Evolutionary conservation across 2,329 filamentous ascomycete species (phyloP).

Genomic region (Curvularia verruculosa): DNA sequence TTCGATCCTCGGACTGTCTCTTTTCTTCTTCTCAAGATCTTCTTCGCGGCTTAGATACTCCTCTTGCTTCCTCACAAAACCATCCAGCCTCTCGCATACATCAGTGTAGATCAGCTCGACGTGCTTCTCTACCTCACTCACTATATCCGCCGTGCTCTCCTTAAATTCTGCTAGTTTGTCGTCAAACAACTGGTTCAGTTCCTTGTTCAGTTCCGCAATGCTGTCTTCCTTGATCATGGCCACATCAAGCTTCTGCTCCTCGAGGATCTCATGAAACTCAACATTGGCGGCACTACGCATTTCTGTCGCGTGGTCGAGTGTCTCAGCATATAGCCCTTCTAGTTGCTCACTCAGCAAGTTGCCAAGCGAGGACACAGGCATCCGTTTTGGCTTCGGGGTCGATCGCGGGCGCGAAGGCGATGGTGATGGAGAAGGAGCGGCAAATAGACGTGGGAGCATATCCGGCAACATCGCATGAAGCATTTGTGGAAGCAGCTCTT

Average conservation of each 20-base stretch:
- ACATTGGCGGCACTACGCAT: conserved; percentile 12
- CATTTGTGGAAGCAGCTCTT: conserved; percentile 10
- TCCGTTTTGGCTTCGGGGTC: background rate
- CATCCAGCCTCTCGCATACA: conserved; percentile 1
- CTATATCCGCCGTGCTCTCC: conserved; percentile 5
- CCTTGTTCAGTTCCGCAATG: background rate
- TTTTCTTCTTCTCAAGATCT: background rate
- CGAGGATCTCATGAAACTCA: conserved; percentile 16
- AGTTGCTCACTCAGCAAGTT: conserved; percentile 13
- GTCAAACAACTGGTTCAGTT: conserved; percentile 2
- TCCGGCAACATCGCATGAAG: conserved; percentile 9
- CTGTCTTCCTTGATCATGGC: conserved; percentile 9
- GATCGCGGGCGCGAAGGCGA: background rate
- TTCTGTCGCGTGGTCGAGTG: conserved; percentile 12
- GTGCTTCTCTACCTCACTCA: conserved; percentile 2
- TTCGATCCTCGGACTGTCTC: background rate
- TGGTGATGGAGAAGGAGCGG: background rate
- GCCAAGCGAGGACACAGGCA: conserved; percentile 6
- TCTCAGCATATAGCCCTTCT: conserved; percentile 8
- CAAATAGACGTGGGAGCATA: conserved; percentile 5
- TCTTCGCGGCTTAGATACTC: background rate
- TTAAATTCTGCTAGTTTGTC: conserved; percentile 10
- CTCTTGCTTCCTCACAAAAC: background rate
- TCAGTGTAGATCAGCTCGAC: background rate
- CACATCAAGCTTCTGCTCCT: conserved; percentile 11